Evolutionary conservation across 768 basidiomycete species (phyloP).

Genomic region (Asterophora lycoperdoides): DNA sequence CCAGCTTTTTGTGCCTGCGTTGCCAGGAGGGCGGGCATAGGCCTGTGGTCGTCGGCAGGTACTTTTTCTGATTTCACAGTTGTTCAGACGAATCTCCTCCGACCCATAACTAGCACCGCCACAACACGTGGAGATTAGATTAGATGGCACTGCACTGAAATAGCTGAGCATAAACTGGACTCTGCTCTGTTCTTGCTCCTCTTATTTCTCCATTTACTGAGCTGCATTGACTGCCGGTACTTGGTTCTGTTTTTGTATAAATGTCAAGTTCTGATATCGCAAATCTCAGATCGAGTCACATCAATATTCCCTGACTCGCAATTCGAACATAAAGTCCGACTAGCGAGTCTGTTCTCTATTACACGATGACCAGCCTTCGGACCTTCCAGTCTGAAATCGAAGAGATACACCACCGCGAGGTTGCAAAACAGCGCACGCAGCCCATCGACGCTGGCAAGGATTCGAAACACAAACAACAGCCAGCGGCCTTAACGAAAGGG

Average conservation of each 20-base stretch:
- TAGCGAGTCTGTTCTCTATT: not conserved
- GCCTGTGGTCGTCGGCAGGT: constrained; percentile 7
- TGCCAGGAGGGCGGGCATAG: constrained; percentile 8
- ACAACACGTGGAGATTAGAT: constrained; percentile 11
- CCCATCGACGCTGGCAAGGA: constrained; percentile 24
- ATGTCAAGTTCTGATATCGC: not conserved
- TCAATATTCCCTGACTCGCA: constrained; percentile 19
- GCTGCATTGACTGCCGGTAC: too few species aligned
- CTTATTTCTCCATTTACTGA: too few species aligned
- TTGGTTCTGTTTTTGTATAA: too few species aligned
- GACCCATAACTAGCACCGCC: constrained; percentile 3
- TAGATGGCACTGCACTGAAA: too few species aligned
- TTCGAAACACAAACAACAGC: constrained; percentile 27
- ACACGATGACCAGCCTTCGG: constrained; percentile 49
- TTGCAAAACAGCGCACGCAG: constrained; percentile 54
- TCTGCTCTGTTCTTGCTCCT: too few species aligned
- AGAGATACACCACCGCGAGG: constrained; percentile 65
- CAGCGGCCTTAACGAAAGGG: constrained; percentile 27
- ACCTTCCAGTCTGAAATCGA: constrained; percentile 76
- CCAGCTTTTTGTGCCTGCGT: constrained; percentile 19
- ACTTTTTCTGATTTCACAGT: too few species aligned
- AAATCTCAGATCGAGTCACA: constrained; percentile 13
- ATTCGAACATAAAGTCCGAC: constrained; percentile 9
- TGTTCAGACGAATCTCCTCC: too few species aligned
- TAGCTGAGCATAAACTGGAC: too few species aligned